A percentile compares a stretch with the other conserved stretches of the same genome.
Conservation (phyloP, 2,329 filamentous ascomycete genomes). For the Beauveria bassiana region DNA sequence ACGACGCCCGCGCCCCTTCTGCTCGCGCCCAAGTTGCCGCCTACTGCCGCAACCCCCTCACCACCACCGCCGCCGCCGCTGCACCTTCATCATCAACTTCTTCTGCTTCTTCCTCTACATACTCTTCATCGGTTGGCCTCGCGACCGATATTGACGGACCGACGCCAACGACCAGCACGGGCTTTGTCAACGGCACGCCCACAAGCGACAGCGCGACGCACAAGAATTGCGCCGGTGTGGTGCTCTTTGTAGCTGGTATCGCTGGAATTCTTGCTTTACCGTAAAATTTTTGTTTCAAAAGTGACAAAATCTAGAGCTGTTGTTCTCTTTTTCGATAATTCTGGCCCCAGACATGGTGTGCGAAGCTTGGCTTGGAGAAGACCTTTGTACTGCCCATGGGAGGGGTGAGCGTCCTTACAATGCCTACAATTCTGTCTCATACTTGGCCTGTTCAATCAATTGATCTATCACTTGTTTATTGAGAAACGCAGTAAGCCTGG, state of each 20-base stretch:
- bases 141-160: constrained; percentile 15
- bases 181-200: constrained; percentile 10
- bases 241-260: constrained; percentile 26
- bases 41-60: constrained; percentile 38
- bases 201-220: constrained; percentile 21
- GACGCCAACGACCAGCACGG: constrained; percentile 19
- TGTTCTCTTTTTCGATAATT: constrained; percentile 1
- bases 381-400: neutral
- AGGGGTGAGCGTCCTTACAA: neutral
- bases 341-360: neutral
- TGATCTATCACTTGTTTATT: neutral
- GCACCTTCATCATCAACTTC: constrained; percentile 16
- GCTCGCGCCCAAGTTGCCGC: constrained; percentile 34
- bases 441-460: neutral
- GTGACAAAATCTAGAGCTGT: neutral
- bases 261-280: constrained; percentile 31
- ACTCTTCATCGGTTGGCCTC: constrained; percentile 17
- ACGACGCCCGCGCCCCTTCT: constrained; percentile 31
- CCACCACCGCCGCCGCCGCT: constrained; percentile 19
- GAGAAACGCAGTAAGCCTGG: neutral
- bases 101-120: constrained; percentile 13
- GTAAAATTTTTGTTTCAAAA: constrained; percentile 11
- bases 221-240: constrained; percentile 26
- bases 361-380: neutral
- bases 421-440: neutral